phyloP scores from a whole-genome alignment of 495 filamentous ascomycete genomes.

The Penicillium nucicola region DNA sequence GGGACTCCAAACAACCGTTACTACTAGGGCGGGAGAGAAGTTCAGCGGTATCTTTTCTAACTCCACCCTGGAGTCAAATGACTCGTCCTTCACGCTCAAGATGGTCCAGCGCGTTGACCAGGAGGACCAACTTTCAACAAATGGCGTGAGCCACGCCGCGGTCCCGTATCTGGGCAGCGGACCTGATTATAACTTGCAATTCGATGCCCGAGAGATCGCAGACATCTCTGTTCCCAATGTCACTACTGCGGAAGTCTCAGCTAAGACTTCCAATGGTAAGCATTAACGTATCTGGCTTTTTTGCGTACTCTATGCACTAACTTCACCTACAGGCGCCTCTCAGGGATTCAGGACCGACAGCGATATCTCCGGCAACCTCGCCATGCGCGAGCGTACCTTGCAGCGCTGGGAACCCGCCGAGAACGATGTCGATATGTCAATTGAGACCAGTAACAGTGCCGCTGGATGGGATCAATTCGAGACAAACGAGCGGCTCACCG shows the following conservation, averaged over 20 bases:
- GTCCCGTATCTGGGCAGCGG: constrained; percentile 58
- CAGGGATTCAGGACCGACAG: constrained; percentile 78
- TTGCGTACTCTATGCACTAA: not conserved
- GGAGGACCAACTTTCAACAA: constrained; percentile 46
- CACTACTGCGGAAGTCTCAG: constrained; percentile 41
- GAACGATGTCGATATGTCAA: constrained; percentile 58
- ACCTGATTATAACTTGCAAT: constrained; percentile 69
- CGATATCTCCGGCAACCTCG: constrained; percentile 76
- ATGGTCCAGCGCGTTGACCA: constrained; percentile 70
- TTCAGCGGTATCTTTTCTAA: constrained; percentile 70
- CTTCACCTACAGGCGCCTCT: constrained; percentile 36
- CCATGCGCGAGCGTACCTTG: constrained; percentile 68
- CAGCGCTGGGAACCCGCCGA: constrained; percentile 81
- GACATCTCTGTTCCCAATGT: constrained; percentile 63
- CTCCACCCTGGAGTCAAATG: constrained; percentile 53
- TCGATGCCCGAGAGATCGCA: constrained; percentile 72
- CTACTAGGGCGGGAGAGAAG: constrained; percentile 65
- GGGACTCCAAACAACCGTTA: constrained; percentile 67
- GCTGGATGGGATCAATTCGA: constrained; percentile 92
- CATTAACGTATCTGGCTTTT: not conserved
- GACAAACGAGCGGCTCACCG: constrained; percentile 82
- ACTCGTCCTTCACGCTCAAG: constrained; percentile 68
- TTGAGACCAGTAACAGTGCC: constrained; percentile 53
- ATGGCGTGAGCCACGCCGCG: constrained; percentile 50
- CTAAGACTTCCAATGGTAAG: constrained; percentile 69